These are phyloP conservation scores for Glutinoglossum americanum DNA, from an alignment of 495 filamentous ascomycete species.

Conservation along the genomic window DNA sequence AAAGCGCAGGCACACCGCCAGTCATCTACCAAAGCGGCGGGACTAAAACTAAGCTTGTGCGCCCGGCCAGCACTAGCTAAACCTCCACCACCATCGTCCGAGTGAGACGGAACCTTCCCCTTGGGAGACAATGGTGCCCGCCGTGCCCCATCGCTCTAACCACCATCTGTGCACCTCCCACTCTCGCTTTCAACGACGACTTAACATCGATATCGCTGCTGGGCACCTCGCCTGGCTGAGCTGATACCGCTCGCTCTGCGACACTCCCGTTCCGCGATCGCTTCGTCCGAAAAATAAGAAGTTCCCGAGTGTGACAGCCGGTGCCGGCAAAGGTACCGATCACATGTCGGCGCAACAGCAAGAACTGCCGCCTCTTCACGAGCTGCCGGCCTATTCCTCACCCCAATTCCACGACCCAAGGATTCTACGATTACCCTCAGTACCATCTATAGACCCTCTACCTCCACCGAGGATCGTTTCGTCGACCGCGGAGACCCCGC, in stretches of 20 bases:
- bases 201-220: too few species aligned
- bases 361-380: constrained; percentile 1
- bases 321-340: not conserved
- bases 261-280: not conserved
- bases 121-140: not conserved
- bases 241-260: too few species aligned
- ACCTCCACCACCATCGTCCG: too few species aligned
- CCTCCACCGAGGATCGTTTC: not conserved
- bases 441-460: not conserved
- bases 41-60: not conserved
- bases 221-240: too few species aligned
- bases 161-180: not conserved
- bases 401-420: not conserved
- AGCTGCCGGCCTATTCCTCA: constrained; percentile 2
- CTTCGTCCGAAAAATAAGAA: not conserved
- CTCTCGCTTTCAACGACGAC: too few species aligned
- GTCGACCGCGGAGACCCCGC: not conserved
- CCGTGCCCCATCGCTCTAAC: not conserved
- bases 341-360: constrained; percentile 1
- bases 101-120: not conserved
- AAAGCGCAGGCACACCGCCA: not conserved
- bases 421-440: not conserved
- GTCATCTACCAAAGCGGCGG: not conserved
- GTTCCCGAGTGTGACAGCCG: not conserved
- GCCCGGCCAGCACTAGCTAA: not conserved